These are phyloP conservation scores for Linnemannia zychae DNA, from an alignment of 192 early-diverging fungal species.

Conservation along the genomic window DNA sequence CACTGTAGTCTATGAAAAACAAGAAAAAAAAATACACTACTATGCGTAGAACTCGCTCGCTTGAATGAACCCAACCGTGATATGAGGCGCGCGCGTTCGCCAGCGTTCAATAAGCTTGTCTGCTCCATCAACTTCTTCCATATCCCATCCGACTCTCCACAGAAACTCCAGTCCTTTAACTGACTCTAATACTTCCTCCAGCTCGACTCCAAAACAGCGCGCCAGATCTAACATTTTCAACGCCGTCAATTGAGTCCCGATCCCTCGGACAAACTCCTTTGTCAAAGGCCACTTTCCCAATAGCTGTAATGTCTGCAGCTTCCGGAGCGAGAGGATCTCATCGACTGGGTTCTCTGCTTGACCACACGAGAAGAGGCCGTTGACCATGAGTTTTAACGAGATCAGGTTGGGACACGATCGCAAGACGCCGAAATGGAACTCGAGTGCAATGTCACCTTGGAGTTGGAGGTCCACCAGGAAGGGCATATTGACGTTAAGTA, in stretches of 20 bases:
- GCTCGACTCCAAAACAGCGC: conserved; percentile 31
- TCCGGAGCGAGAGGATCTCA: conserved; percentile 20
- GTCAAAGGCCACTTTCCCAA: conserved; percentile 34
- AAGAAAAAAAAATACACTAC: not conserved
- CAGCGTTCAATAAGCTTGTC: conserved; percentile 11
- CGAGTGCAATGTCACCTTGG: conserved; percentile 47
- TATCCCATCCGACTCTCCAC: conserved; percentile 44
- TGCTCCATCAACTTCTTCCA: conserved; percentile 8
- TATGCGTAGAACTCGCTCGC: conserved; percentile 21
- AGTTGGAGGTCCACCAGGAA: conserved; percentile 41
- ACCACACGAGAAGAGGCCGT: conserved; percentile 34
- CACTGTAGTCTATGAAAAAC: no score
- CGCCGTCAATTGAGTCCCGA: conserved; percentile 8
- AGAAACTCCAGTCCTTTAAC: conserved; percentile 27
- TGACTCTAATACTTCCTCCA: conserved; percentile 25
- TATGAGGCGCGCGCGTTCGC: conserved; percentile 11
- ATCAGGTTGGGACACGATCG: conserved; percentile 27
- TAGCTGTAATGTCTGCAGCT: conserved; percentile 38
- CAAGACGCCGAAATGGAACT: conserved; percentile 29
- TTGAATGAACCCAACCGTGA: conserved; percentile 27
- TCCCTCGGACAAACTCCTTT: conserved; percentile 13
- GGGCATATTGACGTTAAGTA: conserved; percentile 22
- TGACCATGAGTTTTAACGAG: conserved; percentile 32
- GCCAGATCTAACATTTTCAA: conserved; percentile 50
- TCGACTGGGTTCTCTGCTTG: conserved; percentile 26